These are phyloP conservation scores for Monosporascus sp. DNA, from an alignment of 2,329 filamentous ascomycete species.

Conservation along the genomic window DNA sequence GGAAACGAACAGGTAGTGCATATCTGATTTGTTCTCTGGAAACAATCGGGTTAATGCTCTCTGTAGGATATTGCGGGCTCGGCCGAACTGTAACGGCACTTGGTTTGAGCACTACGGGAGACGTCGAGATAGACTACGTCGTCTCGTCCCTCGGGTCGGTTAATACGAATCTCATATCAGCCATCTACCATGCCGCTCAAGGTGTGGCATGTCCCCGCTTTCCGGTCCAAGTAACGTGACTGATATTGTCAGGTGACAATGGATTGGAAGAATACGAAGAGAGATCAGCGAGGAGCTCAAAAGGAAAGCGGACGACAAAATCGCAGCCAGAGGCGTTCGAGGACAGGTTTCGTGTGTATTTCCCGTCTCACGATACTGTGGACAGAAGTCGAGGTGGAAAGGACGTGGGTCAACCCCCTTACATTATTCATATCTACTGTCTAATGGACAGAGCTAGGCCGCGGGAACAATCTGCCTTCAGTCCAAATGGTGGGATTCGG, in stretches of 20 bases:
- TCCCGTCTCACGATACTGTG: conserved; percentile 70
- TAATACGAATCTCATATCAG: conserved; percentile 59
- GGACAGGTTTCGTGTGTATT: conserved; percentile 67
- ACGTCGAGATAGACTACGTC: conserved; percentile 68
- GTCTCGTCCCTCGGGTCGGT: conserved; percentile 78
- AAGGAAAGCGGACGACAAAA: conserved; percentile 21
- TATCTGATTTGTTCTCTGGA: neutral
- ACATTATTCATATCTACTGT: neutral
- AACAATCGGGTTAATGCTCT: conserved; percentile 6
- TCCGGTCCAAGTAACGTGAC: neutral
- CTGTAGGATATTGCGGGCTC: conserved; percentile 67
- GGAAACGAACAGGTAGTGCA: conserved; percentile 35
- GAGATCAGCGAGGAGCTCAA: conserved; percentile 29
- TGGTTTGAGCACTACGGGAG: conserved; percentile 49
- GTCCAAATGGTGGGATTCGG: conserved; percentile 63
- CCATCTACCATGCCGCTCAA: conserved; percentile 50
- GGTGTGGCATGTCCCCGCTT: conserved; percentile 31
- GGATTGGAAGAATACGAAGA: conserved; percentile 41
- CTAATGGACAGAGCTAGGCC: conserved; percentile 34
- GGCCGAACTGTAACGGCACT: conserved; percentile 60
- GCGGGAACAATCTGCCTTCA: conserved; percentile 83
- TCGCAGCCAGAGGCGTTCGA: conserved; percentile 22
- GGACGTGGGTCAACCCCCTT: conserved; percentile 36
- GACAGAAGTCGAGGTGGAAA: conserved; percentile 56
- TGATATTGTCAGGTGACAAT: conserved; percentile 29